Conservation (phyloP, 2,329 filamentous ascomycete genomes). For the Cladosporium phlei region DNA sequence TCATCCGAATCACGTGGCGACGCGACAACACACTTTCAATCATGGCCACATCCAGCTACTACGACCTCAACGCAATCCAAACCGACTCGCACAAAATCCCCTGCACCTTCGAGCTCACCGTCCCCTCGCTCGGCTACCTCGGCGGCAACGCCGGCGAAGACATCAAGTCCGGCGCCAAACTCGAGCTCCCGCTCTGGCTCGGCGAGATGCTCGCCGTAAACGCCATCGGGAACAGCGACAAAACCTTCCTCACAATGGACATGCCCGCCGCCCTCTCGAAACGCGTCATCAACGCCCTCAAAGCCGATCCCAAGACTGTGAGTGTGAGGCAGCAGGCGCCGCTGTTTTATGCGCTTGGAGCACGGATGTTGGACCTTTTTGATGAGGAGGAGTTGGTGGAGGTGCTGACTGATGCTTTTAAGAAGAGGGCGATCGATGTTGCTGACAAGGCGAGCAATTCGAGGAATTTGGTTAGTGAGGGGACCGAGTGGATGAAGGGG, state of each 20-base stretch:
- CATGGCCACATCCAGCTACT: slow-evolving; percentile 56
- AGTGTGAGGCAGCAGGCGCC: slow-evolving; percentile 76
- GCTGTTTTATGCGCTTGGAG: slow-evolving; percentile 83
- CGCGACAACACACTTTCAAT: background rate
- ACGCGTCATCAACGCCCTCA: slow-evolving; percentile 81
- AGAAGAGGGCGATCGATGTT: slow-evolving; percentile 73
- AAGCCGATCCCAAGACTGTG: slow-evolving; percentile 82
- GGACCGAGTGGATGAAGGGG: slow-evolving; percentile 78
- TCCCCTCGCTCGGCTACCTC: slow-evolving; percentile 81
- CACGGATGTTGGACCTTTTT: slow-evolving; percentile 82
- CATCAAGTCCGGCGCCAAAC: slow-evolving; percentile 73
- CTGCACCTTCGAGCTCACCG: slow-evolving; percentile 87
- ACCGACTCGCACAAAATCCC: slow-evolving; percentile 93
- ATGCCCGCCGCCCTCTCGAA: slow-evolving; percentile 71
- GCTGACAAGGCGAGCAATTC: slow-evolving; percentile 73
- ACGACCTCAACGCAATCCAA: slow-evolving; percentile 77
- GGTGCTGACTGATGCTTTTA: slow-evolving; percentile 63
- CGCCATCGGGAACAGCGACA: slow-evolving; percentile 38
- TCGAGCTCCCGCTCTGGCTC: slow-evolving; percentile 88
- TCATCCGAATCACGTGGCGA: slow-evolving; percentile 1
- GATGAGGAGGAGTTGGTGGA: slow-evolving; percentile 79
- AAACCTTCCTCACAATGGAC: slow-evolving; percentile 71
- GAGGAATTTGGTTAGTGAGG: slow-evolving; percentile 35
- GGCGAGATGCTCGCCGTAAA: slow-evolving; percentile 82
- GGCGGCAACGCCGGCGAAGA: slow-evolving; percentile 71